Evolutionary conservation across 202 grass and related monocot species (phyloP).

Genomic region (Carex arenaria): DNA sequence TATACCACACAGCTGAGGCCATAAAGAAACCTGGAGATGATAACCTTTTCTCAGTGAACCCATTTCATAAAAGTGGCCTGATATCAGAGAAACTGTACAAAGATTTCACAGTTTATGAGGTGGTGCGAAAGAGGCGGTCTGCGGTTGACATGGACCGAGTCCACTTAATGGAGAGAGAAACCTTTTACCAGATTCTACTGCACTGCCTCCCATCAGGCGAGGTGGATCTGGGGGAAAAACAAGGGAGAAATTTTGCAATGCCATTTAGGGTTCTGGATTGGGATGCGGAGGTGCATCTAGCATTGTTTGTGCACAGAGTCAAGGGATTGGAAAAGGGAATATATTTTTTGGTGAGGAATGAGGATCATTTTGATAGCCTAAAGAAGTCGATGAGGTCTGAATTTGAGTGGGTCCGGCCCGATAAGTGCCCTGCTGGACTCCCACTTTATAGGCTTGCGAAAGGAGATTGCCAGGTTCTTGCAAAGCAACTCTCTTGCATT

Average conservation of each 20-base stretch:
- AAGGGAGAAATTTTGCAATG: slow-evolving; percentile 49
- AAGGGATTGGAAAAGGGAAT: slow-evolving; percentile 56
- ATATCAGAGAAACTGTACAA: slow-evolving; percentile 51
- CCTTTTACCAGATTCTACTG: slow-evolving; percentile 82
- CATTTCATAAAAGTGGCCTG: slow-evolving; percentile 32
- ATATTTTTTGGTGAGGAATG: slow-evolving; percentile 86
- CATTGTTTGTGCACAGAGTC: slow-evolving; percentile 67
- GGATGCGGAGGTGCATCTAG: slow-evolving; percentile 82
- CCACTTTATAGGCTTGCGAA: slow-evolving; percentile 62
- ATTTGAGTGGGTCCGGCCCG: slow-evolving; percentile 67
- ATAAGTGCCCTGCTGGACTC: slow-evolving; percentile 59
- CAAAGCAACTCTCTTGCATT: slow-evolving; percentile 80
- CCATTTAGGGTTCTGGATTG: slow-evolving; percentile 72
- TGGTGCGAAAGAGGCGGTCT: slow-evolving; percentile 51
- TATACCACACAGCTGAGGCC: slow-evolving; percentile 61
- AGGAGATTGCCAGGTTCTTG: slow-evolving; percentile 62
- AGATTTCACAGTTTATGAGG: slow-evolving; percentile 49
- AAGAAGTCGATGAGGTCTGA: slow-evolving; percentile 49
- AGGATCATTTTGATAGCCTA: slow-evolving; percentile 60
- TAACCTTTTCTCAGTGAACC: slow-evolving; percentile 42
- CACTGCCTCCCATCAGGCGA: slow-evolving; percentile 78
- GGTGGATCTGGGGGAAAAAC: slow-evolving; percentile 30
- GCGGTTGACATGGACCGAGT: slow-evolving; percentile 73
- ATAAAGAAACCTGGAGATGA: slow-evolving; percentile 58
- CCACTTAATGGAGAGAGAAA: slow-evolving; percentile 53